These are phyloP conservation scores for Fusarium equiseti DNA, from an alignment of 2,329 filamentous ascomycete species.

Conservation along the genomic window DNA sequence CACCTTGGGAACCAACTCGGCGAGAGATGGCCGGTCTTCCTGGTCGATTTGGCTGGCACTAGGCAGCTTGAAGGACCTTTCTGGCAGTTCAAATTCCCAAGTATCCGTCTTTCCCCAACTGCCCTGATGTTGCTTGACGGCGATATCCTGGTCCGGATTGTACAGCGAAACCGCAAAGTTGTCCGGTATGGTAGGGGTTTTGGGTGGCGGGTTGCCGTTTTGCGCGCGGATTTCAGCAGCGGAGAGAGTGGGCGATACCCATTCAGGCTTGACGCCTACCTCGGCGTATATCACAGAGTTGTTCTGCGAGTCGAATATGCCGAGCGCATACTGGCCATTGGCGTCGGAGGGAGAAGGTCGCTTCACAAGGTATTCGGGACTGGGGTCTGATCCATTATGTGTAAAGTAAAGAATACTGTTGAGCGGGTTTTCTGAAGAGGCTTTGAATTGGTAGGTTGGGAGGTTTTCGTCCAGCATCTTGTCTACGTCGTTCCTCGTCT, in stretches of 20 bases:
- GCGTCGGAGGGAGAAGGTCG: slow-evolving; percentile 76
- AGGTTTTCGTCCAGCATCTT: slow-evolving; percentile 93
- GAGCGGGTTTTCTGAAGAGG: slow-evolving; percentile 64
- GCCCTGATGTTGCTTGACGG: slow-evolving; percentile 76
- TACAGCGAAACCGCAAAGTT: slow-evolving; percentile 90
- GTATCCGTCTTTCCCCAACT: slow-evolving; percentile 83
- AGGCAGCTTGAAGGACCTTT: slow-evolving; percentile 84
- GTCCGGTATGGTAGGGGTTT: slow-evolving; percentile 78
- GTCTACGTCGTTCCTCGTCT: slow-evolving; percentile 6
- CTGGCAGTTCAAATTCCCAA: slow-evolving; percentile 95
- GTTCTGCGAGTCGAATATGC: slow-evolving; percentile 84
- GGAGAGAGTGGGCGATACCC: slow-evolving; percentile 84
- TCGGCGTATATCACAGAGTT: slow-evolving; percentile 88
- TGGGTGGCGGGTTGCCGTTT: slow-evolving; percentile 70
- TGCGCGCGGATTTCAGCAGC: slow-evolving; percentile 81
- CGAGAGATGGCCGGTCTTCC: slow-evolving; percentile 57
- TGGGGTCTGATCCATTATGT: slow-evolving; percentile 83
- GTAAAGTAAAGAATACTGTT: slow-evolving; percentile 70
- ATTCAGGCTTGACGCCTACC: slow-evolving; percentile 85
- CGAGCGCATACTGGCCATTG: slow-evolving; percentile 87
- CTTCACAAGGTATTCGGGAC: slow-evolving; percentile 83
- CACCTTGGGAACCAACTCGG: slow-evolving; percentile 76
- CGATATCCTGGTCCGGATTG: slow-evolving; percentile 88
- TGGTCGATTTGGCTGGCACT: slow-evolving; percentile 83
- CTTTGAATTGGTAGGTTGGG: slow-evolving; percentile 74